Percentiles rank a stretch among this genome's conserved stretches.
Conservation (phyloP, 2,329 filamentous ascomycete species). For the Elsinoe fawcettii region DNA sequence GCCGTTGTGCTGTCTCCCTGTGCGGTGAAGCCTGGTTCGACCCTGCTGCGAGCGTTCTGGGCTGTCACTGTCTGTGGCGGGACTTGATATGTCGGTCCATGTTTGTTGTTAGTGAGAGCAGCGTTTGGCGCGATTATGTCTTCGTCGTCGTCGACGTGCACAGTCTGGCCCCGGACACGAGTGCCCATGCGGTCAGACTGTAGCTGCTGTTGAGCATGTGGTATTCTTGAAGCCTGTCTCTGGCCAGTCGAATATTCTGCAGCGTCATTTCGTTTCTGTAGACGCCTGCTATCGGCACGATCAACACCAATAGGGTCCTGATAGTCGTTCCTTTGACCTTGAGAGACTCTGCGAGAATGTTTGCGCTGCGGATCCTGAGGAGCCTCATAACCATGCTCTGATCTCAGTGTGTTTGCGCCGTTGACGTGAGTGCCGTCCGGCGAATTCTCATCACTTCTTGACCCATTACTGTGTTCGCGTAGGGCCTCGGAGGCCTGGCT, state of each 20-base stretch:
- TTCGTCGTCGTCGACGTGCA: conserved; percentile 31
- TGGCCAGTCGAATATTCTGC: conserved; percentile 17
- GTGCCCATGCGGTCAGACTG: conserved; percentile 33
- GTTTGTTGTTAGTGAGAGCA: conserved; percentile 22
- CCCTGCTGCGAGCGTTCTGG: conserved; percentile 32
- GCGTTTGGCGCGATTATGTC: conserved; percentile 28
- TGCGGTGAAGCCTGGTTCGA: conserved; percentile 22
- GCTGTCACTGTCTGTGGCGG: conserved; percentile 32
- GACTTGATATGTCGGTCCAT: conserved; percentile 27
- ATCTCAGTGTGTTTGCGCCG: neutral
- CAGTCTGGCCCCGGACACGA: conserved; percentile 26
- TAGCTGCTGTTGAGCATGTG: conserved; percentile 32
- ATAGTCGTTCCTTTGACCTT: neutral
- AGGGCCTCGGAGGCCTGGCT: conserved; percentile 18
- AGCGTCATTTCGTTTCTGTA: conserved; percentile 23
- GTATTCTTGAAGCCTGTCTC: neutral
- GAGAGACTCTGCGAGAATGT: neutral
- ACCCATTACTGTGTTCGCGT: conserved; percentile 9
- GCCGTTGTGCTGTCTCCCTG: neutral
- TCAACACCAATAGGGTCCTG: conserved; percentile 21
- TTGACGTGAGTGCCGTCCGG: neutral
- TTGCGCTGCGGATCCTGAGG: neutral
- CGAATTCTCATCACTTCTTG: neutral
- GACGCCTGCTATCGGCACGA: conserved; percentile 31
- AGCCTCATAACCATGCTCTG: neutral